A percentile compares a stretch with the other conserved stretches of the same genome.
Evolutionary conservation across 176 grass and related monocot genomes (phyloP).

Genomic region (Oryza nivara): DNA sequence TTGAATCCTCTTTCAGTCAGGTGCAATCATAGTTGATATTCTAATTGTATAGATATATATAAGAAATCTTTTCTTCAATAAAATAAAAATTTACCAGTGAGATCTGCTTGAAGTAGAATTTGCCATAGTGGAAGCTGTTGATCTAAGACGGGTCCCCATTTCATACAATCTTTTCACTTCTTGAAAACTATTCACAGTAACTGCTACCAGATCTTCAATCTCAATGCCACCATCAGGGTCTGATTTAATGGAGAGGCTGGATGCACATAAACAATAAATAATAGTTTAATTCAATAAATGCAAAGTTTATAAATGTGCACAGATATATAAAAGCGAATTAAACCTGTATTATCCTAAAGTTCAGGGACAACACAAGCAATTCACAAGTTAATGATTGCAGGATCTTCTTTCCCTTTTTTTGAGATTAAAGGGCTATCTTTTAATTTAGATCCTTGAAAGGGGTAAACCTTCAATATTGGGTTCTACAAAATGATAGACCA

Average conservation of each 20-base stretch:
- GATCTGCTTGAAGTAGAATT: slow-evolving; percentile 97
- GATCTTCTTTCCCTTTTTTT: slow-evolving; percentile 4
- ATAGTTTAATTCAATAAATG: slow-evolving; percentile 24
- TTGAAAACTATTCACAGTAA: slow-evolving; percentile 75
- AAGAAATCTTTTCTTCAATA: slow-evolving; percentile 23
- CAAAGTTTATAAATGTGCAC: slow-evolving; percentile 1
- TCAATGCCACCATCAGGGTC: slow-evolving; percentile 74
- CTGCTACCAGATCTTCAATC: slow-evolving; percentile 81
- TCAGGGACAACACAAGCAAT: slow-evolving; percentile 23
- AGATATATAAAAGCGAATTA: slow-evolving; percentile 2
- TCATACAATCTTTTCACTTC: slow-evolving; percentile 93
- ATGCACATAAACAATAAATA: slow-evolving; percentile 28
- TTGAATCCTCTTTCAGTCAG: slow-evolving; percentile 9
- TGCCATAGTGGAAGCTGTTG: slow-evolving; percentile 87
- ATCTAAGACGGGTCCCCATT: slow-evolving; percentile 69
- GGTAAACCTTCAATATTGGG: slow-evolving; percentile 1
- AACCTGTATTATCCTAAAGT: slow-evolving; percentile 23
- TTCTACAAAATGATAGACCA: background rate
- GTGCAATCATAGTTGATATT: slow-evolving; percentile 17
- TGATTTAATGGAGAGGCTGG: slow-evolving; percentile 83
- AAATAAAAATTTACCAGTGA: slow-evolving; percentile 75
- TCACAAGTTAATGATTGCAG: slow-evolving; percentile 18
- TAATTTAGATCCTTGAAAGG: background rate
- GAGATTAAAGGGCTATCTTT: slow-evolving; percentile 10
- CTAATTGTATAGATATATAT: slow-evolving; percentile 10